A percentile compares a stretch with the other conserved stretches of the same genome.
These are phyloP conservation scores for Ogataea nitratoaversa DNA, from an alignment of 805 yeast species.

Conservation along the genomic window DNA sequence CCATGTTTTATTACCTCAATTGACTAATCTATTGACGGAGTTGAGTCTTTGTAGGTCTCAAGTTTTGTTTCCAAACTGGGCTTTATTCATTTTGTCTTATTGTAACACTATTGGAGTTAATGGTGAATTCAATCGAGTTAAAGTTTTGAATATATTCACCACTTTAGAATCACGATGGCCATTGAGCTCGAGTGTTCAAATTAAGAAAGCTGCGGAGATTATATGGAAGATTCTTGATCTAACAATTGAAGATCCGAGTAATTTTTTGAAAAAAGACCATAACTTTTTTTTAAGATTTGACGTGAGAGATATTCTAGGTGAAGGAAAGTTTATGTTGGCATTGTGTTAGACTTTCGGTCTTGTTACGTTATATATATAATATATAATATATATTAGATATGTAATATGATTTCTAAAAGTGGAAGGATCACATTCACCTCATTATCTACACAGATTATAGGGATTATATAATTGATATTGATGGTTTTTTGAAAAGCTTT, in stretches of 20 bases:
- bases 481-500: too few species aligned
- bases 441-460: too few species aligned
- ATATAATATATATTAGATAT: too few species aligned
- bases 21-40: slow-evolving; percentile 7
- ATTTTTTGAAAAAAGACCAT: slow-evolving; percentile 5
- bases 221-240: slow-evolving; percentile 30
- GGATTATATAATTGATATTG: too few species aligned
- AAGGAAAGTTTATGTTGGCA: slow-evolving; percentile 22
- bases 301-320: slow-evolving; percentile 27
- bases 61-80: slow-evolving; percentile 30
- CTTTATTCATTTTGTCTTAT: slow-evolving; percentile 23
- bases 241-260: slow-evolving; percentile 6
- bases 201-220: slow-evolving; percentile 23
- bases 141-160: slow-evolving; percentile 17
- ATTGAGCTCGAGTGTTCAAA: slow-evolving; percentile 18
- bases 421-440: too few species aligned
- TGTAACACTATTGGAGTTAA: slow-evolving; percentile 12
- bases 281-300: slow-evolving; percentile 12
- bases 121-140: slow-evolving; percentile 15
- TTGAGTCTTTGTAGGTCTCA: slow-evolving; percentile 10
- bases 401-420: too few species aligned
- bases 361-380: too few species aligned
- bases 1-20: slow-evolving; percentile 6
- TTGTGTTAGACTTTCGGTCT: too few species aligned
- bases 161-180: slow-evolving; percentile 27